phyloP scores from a whole-genome alignment of 805 yeast species.

The Saccharomycopsis fibuligera region DNA sequence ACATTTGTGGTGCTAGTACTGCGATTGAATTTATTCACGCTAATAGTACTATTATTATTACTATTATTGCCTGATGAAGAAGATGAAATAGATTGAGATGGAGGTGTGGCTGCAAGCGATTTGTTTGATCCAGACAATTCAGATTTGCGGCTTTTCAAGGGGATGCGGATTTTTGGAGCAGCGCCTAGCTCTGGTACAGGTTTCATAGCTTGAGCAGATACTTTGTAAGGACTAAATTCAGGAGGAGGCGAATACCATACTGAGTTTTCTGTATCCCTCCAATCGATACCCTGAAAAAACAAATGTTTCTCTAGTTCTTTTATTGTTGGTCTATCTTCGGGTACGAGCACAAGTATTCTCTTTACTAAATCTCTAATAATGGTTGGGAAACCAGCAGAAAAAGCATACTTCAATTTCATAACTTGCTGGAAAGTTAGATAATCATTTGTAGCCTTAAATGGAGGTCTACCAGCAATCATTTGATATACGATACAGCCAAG shows the following conservation, averaged over 20 bases:
- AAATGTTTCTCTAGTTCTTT: slow-evolving; percentile 53
- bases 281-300: slow-evolving; percentile 53
- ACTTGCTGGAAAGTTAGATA: slow-evolving; percentile 78
- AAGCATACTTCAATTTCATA: slow-evolving; percentile 73
- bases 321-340: slow-evolving; percentile 55
- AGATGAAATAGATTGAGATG: neutral
- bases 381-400: slow-evolving; percentile 78
- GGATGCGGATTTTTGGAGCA: neutral
- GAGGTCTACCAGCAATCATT: slow-evolving; percentile 89
- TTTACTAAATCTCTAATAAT: slow-evolving; percentile 67
- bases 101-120: neutral
- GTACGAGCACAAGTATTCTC: slow-evolving; percentile 56
- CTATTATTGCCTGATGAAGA: neutral
- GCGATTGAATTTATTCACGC: too few species aligned
- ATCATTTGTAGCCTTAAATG: slow-evolving; percentile 79
- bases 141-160: neutral
- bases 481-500: slow-evolving; percentile 95
- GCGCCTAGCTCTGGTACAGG: slow-evolving; percentile 49
- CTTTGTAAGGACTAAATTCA: slow-evolving; percentile 61
- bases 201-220: slow-evolving; percentile 74
- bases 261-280: slow-evolving; percentile 40
- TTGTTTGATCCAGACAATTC: neutral
- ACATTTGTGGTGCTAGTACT: too few species aligned
- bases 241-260: slow-evolving; percentile 62
- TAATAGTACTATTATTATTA: neutral